Evolutionary conservation across 208 protist genomes (phyloP).

Genomic region (Acanthamoeba lenticulata): DNA sequence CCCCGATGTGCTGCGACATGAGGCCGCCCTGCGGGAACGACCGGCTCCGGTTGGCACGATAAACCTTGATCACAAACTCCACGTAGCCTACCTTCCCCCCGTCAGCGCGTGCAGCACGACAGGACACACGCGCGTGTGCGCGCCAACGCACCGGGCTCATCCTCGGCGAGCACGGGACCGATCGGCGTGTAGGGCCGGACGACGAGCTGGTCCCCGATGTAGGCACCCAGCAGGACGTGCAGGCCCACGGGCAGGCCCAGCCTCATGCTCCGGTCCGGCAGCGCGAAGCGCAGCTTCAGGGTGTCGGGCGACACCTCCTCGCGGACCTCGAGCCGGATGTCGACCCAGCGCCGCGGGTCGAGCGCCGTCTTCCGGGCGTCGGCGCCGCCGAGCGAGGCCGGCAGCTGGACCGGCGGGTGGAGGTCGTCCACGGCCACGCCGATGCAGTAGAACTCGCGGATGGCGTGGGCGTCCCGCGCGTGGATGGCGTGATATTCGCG

Average conservation of each 20-base stretch:
- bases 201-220: background rate
- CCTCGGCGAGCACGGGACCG: background rate
- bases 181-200: slow-evolving; percentile 16
- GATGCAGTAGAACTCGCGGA: slow-evolving; percentile 32
- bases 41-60: background rate
- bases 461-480: background rate
- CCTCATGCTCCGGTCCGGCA: background rate
- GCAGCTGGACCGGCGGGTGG: background rate
- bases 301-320: background rate
- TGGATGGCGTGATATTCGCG: background rate
- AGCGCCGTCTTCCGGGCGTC: background rate
- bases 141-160: background rate
- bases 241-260: background rate
- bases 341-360: background rate
- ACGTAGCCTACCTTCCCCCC: background rate
- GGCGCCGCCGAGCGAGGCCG: background rate
- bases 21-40: background rate
- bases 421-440: background rate
- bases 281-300: background rate
- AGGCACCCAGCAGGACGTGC: background rate
- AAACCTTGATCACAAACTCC: slow-evolving; percentile 32
- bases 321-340: background rate
- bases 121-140: too few relatives aligned
- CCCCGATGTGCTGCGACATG: slow-evolving; percentile 91
- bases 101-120: background rate